Percentiles rank a stretch among this genome's conserved stretches.
Evolutionary conservation across 176 grass and related monocot species (phyloP).

Genomic region (Oryza glaberrima): DNA sequence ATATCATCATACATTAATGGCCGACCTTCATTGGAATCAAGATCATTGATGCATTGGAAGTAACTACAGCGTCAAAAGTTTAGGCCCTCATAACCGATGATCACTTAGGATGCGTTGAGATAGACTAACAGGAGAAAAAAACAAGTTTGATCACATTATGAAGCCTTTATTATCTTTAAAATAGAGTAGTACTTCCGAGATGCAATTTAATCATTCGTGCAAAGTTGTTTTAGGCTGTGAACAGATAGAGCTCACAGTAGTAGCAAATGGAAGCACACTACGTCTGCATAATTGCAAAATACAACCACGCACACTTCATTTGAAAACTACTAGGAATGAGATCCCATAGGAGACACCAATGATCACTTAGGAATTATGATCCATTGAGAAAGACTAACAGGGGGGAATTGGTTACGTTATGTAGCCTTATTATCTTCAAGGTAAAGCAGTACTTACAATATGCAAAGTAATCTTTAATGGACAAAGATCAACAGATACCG

Average conservation of each 20-base stretch:
- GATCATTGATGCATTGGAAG: neutral
- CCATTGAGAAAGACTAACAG: neutral
- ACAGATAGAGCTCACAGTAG: conserved; percentile 5
- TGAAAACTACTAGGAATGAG: conserved; percentile 34
- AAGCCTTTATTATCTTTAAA: neutral
- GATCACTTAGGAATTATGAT: neutral
- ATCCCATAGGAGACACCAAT: conserved; percentile 31
- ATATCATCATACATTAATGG: conserved; percentile 12
- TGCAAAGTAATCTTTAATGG: conserved; percentile 10
- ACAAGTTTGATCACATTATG: neutral
- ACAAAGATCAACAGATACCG: conserved; percentile 25
- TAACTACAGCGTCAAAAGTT: neutral
- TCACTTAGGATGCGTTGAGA: conserved; percentile 4
- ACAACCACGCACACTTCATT: conserved; percentile 47
- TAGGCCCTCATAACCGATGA: neutral
- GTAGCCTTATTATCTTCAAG: neutral
- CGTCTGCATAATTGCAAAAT: conserved; percentile 22
- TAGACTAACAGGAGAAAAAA: neutral
- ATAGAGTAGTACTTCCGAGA: neutral
- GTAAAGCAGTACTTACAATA: neutral
- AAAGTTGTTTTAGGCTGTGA: conserved; percentile 22
- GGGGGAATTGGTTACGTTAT: neutral
- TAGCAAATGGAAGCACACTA: conserved; percentile 27
- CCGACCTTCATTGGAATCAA: neutral
- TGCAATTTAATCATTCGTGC: neutral